A percentile compares a stretch with the other conserved stretches of the same genome.
Conservation (phyloP, 2,329 filamentous ascomycete genomes). For the Oidium heveae region DNA sequence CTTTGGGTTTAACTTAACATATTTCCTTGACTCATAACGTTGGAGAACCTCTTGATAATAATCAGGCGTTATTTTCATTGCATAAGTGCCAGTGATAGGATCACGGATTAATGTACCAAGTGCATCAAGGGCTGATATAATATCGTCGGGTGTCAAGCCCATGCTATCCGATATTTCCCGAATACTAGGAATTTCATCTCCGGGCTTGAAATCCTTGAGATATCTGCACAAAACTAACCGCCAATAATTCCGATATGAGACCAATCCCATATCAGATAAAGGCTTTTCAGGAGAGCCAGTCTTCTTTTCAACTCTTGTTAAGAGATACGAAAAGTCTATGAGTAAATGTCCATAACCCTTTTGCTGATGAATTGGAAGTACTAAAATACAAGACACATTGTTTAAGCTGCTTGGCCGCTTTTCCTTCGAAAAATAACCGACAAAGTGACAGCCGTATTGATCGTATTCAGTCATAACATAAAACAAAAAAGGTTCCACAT, state of each 20-base stretch:
- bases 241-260: slow-evolving; percentile 97
- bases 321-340: slow-evolving; percentile 93
- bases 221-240: slow-evolving; percentile 69
- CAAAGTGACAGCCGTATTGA: slow-evolving; percentile 78
- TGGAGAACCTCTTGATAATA: slow-evolving; percentile 73
- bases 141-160: slow-evolving; percentile 88
- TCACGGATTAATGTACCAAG: slow-evolving; percentile 75
- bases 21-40: slow-evolving; percentile 73
- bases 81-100: slow-evolving; percentile 68
- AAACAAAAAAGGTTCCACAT: slow-evolving; percentile 90
- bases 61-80: slow-evolving; percentile 59
- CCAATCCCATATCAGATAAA: slow-evolving; percentile 87
- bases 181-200: slow-evolving; percentile 28
- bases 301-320: slow-evolving; percentile 79
- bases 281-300: slow-evolving; percentile 94
- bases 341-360: slow-evolving; percentile 92
- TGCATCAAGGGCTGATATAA: slow-evolving; percentile 79
- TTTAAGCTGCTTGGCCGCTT: slow-evolving; percentile 86
- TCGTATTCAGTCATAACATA: slow-evolving; percentile 94
- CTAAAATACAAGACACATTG: slow-evolving; percentile 93
- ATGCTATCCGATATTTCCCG: slow-evolving; percentile 62
- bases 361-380: slow-evolving; percentile 83
- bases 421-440: slow-evolving; percentile 98
- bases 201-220: slow-evolving; percentile 35
- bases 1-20: slow-evolving; percentile 59